A percentile compares a stretch with the other conserved stretches of the same genome.
These are phyloP conservation scores for Cardamine chenopodiifolia DNA, from an alignment of 345 rosid species.

Conservation along the genomic window DNA sequence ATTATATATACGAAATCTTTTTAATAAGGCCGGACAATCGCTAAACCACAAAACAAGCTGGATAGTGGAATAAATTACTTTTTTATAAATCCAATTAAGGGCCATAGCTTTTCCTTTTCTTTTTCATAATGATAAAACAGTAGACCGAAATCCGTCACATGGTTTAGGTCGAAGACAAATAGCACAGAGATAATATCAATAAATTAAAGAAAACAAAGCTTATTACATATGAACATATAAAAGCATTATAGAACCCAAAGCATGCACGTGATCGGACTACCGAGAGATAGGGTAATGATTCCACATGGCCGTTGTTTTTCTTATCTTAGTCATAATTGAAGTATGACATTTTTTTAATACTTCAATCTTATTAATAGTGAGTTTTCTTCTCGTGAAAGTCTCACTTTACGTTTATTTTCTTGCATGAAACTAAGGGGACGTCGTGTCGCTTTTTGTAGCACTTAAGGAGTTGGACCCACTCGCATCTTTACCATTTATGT, in stretches of 20 bases:
- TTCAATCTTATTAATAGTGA: not conserved
- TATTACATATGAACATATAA: not conserved
- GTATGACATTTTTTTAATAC: not conserved
- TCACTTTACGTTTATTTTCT: constrained; percentile 1
- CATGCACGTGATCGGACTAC: constrained; percentile 61
- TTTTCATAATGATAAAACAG: constrained; percentile 13
- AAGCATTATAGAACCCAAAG: constrained; percentile 44
- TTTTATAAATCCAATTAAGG: not conserved
- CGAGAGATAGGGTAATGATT: constrained; percentile 35
- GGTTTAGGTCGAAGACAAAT: constrained; percentile 36
- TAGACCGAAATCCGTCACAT: constrained; percentile 33
- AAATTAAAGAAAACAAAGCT: not conserved
- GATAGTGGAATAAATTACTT: not conserved
- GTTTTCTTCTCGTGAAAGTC: constrained; percentile 11
- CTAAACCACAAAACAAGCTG: not conserved
- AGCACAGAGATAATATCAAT: constrained; percentile 8
- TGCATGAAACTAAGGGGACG: constrained; percentile 42
- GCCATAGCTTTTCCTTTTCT: not conserved
- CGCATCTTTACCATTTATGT: not conserved
- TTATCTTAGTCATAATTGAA: constrained; percentile 3
- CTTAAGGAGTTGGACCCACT: constrained; percentile 18
- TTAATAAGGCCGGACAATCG: not conserved
- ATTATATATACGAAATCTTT: not conserved
- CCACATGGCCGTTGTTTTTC: constrained; percentile 36
- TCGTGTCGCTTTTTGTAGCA: constrained; percentile 31